Evolutionary conservation across 1,284 basidiomycete genomes (phyloP).

Genomic region (Irpex rosettiformis): DNA sequence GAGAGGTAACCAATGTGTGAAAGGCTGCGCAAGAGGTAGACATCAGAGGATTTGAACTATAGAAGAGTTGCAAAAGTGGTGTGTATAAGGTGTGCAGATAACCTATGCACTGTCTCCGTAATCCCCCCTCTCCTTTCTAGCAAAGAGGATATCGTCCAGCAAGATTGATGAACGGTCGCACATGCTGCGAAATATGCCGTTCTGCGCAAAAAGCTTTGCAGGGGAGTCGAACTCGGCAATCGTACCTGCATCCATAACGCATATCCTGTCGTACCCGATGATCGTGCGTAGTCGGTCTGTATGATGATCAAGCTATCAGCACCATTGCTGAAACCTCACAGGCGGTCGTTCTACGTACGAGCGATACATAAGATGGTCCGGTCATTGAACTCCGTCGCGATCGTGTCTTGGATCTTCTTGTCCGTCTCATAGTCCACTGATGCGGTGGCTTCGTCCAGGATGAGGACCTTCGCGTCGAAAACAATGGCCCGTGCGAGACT

Average conservation of each 20-base stretch:
- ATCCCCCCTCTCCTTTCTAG: conserved; percentile 28
- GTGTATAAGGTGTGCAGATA: too few species aligned
- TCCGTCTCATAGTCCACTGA: conserved; percentile 85
- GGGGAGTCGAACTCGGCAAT: conserved; percentile 76
- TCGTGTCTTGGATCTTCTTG: conserved; percentile 83
- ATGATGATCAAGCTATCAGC: neutral
- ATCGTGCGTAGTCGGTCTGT: conserved; percentile 73
- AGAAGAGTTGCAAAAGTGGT: too few species aligned
- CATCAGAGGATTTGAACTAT: too few species aligned
- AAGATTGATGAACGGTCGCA: conserved; percentile 69
- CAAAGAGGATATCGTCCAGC: conserved; percentile 56
- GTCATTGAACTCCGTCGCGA: conserved; percentile 75
- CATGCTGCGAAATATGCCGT: conserved; percentile 72
- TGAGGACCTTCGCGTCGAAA: conserved; percentile 72
- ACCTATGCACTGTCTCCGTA: neutral
- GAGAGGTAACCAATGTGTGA: too few species aligned
- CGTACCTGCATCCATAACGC: conserved; percentile 70
- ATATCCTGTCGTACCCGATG: conserved; percentile 72
- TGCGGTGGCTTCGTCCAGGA: conserved; percentile 79
- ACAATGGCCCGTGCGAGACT: conserved; percentile 81
- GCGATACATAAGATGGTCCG: conserved; percentile 82
- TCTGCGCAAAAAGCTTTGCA: conserved; percentile 50
- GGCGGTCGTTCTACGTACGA: conserved; percentile 38
- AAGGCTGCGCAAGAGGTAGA: too few species aligned
- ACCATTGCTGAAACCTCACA: neutral